Conservation (phyloP, 768 basidiomycete species). For the Termitomyces sp. region DNA sequence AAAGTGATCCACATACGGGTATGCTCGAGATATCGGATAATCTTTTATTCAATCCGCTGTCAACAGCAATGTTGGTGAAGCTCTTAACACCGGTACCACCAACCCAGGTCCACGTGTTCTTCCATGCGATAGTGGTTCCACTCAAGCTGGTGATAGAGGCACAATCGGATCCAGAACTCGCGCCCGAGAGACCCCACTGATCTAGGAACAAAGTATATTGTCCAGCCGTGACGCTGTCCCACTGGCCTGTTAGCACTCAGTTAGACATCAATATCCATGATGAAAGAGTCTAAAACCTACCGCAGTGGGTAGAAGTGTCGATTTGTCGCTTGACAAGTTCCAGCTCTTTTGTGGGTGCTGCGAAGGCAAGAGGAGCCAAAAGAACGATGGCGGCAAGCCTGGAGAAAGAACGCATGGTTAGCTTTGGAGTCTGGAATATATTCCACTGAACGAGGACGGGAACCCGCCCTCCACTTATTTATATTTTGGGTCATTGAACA, state of each 20-base stretch:
- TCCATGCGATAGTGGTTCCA: conserved; percentile 47
- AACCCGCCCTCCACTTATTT: background rate
- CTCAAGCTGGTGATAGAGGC: conserved; percentile 42
- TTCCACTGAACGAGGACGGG: background rate
- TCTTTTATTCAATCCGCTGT: conserved; percentile 49
- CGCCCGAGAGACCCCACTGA: conserved; percentile 41
- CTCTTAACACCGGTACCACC: conserved; percentile 58
- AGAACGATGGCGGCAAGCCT: conserved; percentile 28
- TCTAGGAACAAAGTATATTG: conserved; percentile 51
- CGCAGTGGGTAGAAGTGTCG: conserved; percentile 40
- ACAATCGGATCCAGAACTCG: conserved; percentile 51
- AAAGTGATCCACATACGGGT: conserved; percentile 37
- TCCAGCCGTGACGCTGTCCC: conserved; percentile 44
- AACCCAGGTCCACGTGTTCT: conserved; percentile 51
- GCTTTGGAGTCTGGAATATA: background rate
- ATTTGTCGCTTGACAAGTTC: conserved; percentile 26
- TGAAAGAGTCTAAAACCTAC: conserved; percentile 18
- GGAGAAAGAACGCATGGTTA: conserved; percentile 22
- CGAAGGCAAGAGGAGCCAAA: conserved; percentile 28
- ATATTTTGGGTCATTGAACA: conserved; percentile 4
- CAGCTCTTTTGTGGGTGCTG: conserved; percentile 29
- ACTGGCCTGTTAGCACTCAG: conserved; percentile 39
- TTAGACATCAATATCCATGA: background rate
- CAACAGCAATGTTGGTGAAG: conserved; percentile 56
- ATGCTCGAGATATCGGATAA: conserved; percentile 55